These are phyloP conservation scores for Yamagishiella unicocca DNA, from an alignment of 139 green algal genomes.

Conservation along the genomic window DNA sequence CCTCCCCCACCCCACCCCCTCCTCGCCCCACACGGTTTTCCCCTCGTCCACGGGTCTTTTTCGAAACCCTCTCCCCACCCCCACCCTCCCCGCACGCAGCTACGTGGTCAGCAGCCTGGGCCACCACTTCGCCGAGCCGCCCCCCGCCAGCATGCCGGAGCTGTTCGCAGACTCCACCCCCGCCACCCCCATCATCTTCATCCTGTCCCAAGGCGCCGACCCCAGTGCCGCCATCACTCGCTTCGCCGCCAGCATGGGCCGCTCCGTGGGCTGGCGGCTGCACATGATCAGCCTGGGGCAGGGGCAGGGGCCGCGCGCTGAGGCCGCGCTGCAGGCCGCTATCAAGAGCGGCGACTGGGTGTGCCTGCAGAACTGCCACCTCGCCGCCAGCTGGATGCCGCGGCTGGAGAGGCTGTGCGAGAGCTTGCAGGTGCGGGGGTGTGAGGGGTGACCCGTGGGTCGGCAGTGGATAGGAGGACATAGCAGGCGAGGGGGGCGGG, in stretches of 20 bases:
- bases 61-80: not conserved
- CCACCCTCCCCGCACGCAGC: slow-evolving; percentile 19
- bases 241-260: slow-evolving; percentile 69
- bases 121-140: slow-evolving; percentile 69
- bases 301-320: slow-evolving; percentile 80
- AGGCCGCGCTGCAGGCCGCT: slow-evolving; percentile 68
- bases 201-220: slow-evolving; percentile 82
- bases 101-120: slow-evolving; percentile 68
- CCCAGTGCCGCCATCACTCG: slow-evolving; percentile 75
- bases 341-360: slow-evolving; percentile 83
- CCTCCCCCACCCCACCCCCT: not conserved
- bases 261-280: slow-evolving; percentile 39
- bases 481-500: no score
- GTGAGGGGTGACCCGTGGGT: no score
- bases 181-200: slow-evolving; percentile 82
- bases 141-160: slow-evolving; percentile 71
- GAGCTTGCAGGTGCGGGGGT: slow-evolving; percentile 44
- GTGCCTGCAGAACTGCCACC: slow-evolving; percentile 93
- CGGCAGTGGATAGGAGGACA: no score
- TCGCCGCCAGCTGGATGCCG: slow-evolving; percentile 87
- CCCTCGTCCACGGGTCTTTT: not conserved
- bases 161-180: slow-evolving; percentile 78
- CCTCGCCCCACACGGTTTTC: not conserved
- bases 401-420: slow-evolving; percentile 64
- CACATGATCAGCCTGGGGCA: slow-evolving; percentile 52